Percentiles rank a stretch among this genome's conserved stretches.
Evolutionary conservation across 108 stramenopile species (phyloP).

Genomic region (Schizochytrium sp.): DNA sequence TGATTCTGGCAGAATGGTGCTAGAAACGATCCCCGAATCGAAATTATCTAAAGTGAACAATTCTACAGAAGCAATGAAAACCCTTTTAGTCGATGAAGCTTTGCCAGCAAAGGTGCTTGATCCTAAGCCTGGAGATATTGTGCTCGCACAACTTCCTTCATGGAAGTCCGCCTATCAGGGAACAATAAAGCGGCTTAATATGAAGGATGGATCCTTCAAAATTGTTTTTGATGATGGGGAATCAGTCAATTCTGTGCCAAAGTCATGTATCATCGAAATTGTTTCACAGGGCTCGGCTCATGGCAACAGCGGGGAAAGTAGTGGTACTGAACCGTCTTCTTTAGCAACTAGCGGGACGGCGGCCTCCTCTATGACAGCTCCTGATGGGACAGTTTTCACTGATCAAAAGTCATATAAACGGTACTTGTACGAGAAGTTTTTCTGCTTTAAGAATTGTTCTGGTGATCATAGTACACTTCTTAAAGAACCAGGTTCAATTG

Average conservation of each 20-base stretch:
- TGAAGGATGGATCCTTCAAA: slow-evolving; percentile 21
- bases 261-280: neutral
- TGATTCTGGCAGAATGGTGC: neutral
- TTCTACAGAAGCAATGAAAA: neutral
- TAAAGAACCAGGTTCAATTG: slow-evolving; percentile 77
- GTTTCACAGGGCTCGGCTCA: neutral
- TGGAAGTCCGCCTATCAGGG: slow-evolving; percentile 37
- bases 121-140: slow-evolving; percentile 1
- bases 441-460: slow-evolving; percentile 76
- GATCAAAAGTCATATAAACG: slow-evolving; percentile 74
- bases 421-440: slow-evolving; percentile 82
- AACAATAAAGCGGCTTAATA: slow-evolving; percentile 12
- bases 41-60: neutral
- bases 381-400: slow-evolving; percentile 81
- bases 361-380: slow-evolving; percentile 71
- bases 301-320: neutral
- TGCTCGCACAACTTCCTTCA: neutral
- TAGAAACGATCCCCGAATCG: neutral
- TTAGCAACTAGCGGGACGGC: too few relatives aligned
- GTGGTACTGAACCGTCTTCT: neutral
- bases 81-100: neutral
- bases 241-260: slow-evolving; percentile 14
- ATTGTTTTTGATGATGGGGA: slow-evolving; percentile 21
- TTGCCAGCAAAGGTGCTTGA: neutral
- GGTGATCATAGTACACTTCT: slow-evolving; percentile 67